Percentiles rank a stretch among this genome's conserved stretches.
Conservation (phyloP, 2,329 filamentous ascomycete genomes). For the Lasiodiplodia citricola region DNA sequence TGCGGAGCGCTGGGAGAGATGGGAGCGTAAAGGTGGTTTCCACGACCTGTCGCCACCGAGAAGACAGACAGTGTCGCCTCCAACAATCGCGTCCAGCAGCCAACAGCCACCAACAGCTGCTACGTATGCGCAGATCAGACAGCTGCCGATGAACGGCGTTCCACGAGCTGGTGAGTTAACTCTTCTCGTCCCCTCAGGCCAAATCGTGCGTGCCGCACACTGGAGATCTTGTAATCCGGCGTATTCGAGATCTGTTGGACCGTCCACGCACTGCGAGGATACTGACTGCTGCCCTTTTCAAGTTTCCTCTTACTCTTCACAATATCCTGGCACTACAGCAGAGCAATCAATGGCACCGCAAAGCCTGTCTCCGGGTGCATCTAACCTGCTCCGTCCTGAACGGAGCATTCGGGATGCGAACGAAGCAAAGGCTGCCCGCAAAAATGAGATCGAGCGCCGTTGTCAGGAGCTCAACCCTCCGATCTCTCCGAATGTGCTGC, state of each 20-base stretch:
- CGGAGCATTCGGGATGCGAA: constrained; percentile 67
- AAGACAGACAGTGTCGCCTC: constrained; percentile 2
- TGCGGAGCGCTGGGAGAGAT: constrained; percentile 75
- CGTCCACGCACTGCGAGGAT: constrained; percentile 15
- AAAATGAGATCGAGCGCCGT: constrained; percentile 73
- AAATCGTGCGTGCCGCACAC: neutral
- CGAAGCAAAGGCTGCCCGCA: constrained; percentile 67
- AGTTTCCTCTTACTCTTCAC: constrained; percentile 35
- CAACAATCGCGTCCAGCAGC: constrained; percentile 1
- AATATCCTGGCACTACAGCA: constrained; percentile 41
- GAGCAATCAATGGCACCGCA: constrained; percentile 41
- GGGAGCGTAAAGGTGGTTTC: constrained; percentile 57
- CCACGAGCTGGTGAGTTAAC: constrained; percentile 22
- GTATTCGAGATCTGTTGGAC: neutral
- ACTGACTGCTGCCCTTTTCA: constrained; percentile 22
- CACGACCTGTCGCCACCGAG: constrained; percentile 1
- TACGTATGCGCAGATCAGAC: neutral
- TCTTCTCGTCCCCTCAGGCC: neutral
- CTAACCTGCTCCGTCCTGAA: constrained; percentile 45
- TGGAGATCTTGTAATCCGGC: neutral
- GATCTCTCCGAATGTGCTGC: constrained; percentile 65
- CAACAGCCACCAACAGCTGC: neutral
- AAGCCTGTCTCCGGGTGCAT: constrained; percentile 32
- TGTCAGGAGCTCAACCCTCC: constrained; percentile 71
- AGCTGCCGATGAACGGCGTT: constrained; percentile 26